These are phyloP conservation scores for Talaromyces sp. DNA, from an alignment of 2,329 filamentous ascomycete species.

Conservation along the genomic window DNA sequence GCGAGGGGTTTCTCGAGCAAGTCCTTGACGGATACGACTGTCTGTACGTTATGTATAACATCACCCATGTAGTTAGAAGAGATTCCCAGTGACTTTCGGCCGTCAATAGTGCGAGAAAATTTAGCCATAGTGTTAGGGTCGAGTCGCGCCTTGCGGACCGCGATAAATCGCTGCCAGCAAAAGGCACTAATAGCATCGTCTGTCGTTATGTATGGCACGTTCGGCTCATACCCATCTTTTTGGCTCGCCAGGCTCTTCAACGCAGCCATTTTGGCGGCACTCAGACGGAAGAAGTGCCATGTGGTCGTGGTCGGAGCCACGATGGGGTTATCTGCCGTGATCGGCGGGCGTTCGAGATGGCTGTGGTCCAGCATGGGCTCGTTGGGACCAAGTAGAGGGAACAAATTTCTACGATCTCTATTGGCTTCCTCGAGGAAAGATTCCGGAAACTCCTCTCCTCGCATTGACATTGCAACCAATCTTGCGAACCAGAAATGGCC, in stretches of 20 bases:
- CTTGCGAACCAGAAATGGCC: neutral
- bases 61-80: constrained; percentile 5
- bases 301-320: constrained; percentile 14
- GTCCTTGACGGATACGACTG: constrained; percentile 2
- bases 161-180: constrained; percentile 1
- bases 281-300: constrained; percentile 19
- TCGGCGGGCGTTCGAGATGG: constrained; percentile 21
- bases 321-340: constrained; percentile 18
- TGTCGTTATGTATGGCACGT: constrained; percentile 12
- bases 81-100: neutral
- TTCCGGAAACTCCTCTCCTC: constrained; percentile 1
- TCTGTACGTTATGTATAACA: constrained; percentile 8
- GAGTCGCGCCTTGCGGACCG: neutral
- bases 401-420: constrained; percentile 22
- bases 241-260: constrained; percentile 15
- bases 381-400: constrained; percentile 18
- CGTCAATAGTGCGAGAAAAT: constrained; percentile 4
- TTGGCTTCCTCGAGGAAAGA: constrained; percentile 15
- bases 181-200: constrained; percentile 7
- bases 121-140: constrained; percentile 1
- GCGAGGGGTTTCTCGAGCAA: constrained; percentile 2
- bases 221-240: constrained; percentile 14
- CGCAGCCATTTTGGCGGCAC: constrained; percentile 1
- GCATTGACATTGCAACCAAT: constrained; percentile 7
- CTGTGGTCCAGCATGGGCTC: constrained; percentile 26